Conservation (phyloP, 2,329 filamentous ascomycete genomes). For the Verticillium albo-atrum region DNA sequence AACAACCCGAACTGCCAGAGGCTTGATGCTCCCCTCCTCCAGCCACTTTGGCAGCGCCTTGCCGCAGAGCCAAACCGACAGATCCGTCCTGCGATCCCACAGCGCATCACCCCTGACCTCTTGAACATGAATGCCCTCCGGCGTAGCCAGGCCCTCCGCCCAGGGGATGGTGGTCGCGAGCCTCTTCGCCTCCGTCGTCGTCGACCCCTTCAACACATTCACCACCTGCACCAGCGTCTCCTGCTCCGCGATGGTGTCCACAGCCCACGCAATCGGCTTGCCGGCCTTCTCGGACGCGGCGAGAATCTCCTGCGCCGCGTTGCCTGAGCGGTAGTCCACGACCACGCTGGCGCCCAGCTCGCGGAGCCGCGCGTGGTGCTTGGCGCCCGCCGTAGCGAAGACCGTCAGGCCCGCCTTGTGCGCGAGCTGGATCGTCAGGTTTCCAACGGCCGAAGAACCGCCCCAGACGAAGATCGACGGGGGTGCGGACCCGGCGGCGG, state of each 20-base stretch:
- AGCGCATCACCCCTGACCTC: background rate
- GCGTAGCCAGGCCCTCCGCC: background rate
- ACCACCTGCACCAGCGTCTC: background rate
- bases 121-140: background rate
- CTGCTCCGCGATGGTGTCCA: slow-evolving; percentile 6
- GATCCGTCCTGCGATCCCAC: slow-evolving; percentile 1
- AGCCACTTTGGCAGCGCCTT: slow-evolving; percentile 15
- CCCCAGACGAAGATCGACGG: slow-evolving; percentile 9
- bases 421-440: slow-evolving; percentile 10
- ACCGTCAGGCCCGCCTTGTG: slow-evolving; percentile 12
- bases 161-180: background rate
- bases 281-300: background rate
- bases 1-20: slow-evolving; percentile 33
- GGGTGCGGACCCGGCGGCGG: background rate
- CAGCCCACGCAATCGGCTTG: slow-evolving; percentile 1
- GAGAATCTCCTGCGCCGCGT: slow-evolving; percentile 1
- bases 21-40: slow-evolving; percentile 29
- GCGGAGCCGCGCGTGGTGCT: slow-evolving; percentile 9
- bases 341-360: slow-evolving; percentile 10
- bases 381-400: slow-evolving; percentile 10
- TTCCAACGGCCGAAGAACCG: slow-evolving; percentile 8
- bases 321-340: slow-evolving; percentile 8
- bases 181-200: background rate
- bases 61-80: slow-evolving; percentile 1
- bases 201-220: background rate